A percentile compares a stretch with the other conserved stretches of the same genome.
Evolutionary conservation across 176 grass and related monocot species (phyloP).

Genomic region (Ensete glaucum): DNA sequence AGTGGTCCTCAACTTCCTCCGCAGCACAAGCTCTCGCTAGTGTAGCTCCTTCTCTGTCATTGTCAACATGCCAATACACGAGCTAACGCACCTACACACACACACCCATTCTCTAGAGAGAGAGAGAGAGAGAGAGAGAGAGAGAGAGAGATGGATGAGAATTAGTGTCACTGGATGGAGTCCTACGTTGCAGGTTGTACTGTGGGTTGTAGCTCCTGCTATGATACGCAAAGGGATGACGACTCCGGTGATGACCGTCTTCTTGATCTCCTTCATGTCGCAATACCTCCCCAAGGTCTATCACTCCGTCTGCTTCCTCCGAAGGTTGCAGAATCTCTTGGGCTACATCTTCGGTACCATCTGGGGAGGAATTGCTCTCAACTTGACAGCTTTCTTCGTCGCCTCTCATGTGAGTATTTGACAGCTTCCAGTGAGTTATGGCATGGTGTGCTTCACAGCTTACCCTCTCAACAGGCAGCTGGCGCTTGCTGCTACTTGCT

Average conservation of each 20-base stretch:
- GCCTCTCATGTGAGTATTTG: constrained; percentile 54
- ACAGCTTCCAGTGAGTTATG: no score
- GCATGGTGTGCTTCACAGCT: no score
- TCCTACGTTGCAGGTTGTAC: constrained; percentile 38
- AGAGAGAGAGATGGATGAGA: no score
- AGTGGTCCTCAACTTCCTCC: no score
- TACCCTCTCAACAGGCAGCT: constrained; percentile 38
- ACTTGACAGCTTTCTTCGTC: constrained; percentile 93
- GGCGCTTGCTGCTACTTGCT: constrained; percentile 89
- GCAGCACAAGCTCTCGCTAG: no score
- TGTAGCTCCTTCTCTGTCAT: no score
- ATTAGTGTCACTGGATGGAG: not conserved
- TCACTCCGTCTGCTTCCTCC: constrained; percentile 61
- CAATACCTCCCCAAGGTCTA: constrained; percentile 90
- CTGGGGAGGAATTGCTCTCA: constrained; percentile 83
- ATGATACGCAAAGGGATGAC: constrained; percentile 52
- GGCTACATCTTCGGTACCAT: constrained; percentile 76
- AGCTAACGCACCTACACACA: no score
- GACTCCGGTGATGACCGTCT: constrained; percentile 60
- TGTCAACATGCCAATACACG: no score
- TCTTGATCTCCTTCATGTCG: constrained; percentile 57
- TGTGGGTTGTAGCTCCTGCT: constrained; percentile 69
- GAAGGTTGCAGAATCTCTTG: constrained; percentile 50
- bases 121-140: no score
- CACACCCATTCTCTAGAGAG: not conserved